phyloP scores from a whole-genome alignment of 2,329 filamentous ascomycete species.

The Fusarium torreyae region DNA sequence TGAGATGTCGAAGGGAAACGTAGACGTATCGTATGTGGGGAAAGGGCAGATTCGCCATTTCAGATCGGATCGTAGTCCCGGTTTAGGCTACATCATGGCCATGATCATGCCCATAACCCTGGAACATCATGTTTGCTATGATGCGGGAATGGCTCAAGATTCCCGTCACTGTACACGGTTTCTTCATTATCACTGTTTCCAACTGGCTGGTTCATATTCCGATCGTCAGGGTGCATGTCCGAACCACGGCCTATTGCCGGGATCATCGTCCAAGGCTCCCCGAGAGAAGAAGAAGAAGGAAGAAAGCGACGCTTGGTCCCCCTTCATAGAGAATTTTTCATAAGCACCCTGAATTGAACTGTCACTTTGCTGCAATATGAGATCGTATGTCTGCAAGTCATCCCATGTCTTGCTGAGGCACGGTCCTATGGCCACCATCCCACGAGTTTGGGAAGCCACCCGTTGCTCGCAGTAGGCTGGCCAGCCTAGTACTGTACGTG shows the following conservation, averaged over 20 bases:
- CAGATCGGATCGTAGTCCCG: conserved; percentile 45
- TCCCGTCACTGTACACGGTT: conserved; percentile 35
- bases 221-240: conserved; percentile 40
- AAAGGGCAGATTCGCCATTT: conserved; percentile 42
- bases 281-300: conserved; percentile 19
- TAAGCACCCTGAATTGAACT: conserved; percentile 25
- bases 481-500: conserved; percentile 13
- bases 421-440: conserved; percentile 19
- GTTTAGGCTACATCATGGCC: conserved; percentile 36
- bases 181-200: conserved; percentile 36
- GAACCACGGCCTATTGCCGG: conserved; percentile 37
- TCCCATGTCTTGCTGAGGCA: conserved; percentile 37
- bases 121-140: conserved; percentile 28
- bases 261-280: conserved; percentile 37
- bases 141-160: conserved; percentile 21
- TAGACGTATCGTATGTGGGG: conserved; percentile 38
- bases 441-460: conserved; percentile 41
- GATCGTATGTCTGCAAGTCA: conserved; percentile 49
- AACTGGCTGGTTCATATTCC: conserved; percentile 36
- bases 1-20: conserved; percentile 28
- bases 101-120: conserved; percentile 34
- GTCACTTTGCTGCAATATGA: conserved; percentile 42
- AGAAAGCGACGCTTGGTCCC: conserved; percentile 8
- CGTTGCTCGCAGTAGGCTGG: conserved; percentile 19
- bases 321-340: conserved; percentile 19